Conservation (phyloP, 2,329 filamentous ascomycete genomes). For the Nigrospora osmanthi region DNA sequence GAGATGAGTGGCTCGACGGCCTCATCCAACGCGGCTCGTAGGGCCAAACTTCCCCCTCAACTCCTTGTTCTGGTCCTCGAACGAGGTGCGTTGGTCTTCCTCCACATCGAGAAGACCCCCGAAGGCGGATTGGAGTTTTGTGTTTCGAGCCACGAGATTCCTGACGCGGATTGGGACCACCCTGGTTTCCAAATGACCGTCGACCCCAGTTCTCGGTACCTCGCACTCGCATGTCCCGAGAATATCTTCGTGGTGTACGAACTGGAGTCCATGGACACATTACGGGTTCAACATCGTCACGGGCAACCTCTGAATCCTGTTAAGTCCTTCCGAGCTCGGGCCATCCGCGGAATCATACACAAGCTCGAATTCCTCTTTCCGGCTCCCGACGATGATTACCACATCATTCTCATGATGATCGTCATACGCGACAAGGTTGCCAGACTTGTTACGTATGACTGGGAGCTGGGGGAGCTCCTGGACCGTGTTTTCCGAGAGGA, state of each 20-base stretch:
- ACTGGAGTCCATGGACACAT: slow-evolving; percentile 47
- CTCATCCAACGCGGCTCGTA: slow-evolving; percentile 1
- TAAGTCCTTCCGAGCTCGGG: slow-evolving; percentile 30
- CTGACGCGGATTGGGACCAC: slow-evolving; percentile 48
- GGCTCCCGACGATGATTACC: slow-evolving; percentile 53
- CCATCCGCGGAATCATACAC: slow-evolving; percentile 66
- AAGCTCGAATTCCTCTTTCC: slow-evolving; percentile 83
- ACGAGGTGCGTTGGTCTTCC: slow-evolving; percentile 65
- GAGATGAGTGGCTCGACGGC: slow-evolving; percentile 19
- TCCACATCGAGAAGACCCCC: slow-evolving; percentile 51
- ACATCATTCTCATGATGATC: slow-evolving; percentile 70
- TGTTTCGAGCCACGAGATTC: slow-evolving; percentile 49
- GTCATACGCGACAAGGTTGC: slow-evolving; percentile 39
- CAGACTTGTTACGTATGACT: slow-evolving; percentile 51
- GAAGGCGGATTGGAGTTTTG: slow-evolving; percentile 51
- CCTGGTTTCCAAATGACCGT: slow-evolving; percentile 63
- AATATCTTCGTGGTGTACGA: slow-evolving; percentile 65
- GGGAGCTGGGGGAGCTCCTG: slow-evolving; percentile 45
- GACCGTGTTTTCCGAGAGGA: slow-evolving; percentile 34
- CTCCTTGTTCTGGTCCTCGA: slow-evolving; percentile 71
- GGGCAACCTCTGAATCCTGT: slow-evolving; percentile 50
- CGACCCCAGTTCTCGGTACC: slow-evolving; percentile 64
- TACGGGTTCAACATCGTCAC: slow-evolving; percentile 39
- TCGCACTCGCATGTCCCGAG: slow-evolving; percentile 65
- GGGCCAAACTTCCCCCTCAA: slow-evolving; percentile 58